These are phyloP conservation scores for Candida dendrica DNA, from an alignment of 805 yeast species.

Conservation along the genomic window DNA sequence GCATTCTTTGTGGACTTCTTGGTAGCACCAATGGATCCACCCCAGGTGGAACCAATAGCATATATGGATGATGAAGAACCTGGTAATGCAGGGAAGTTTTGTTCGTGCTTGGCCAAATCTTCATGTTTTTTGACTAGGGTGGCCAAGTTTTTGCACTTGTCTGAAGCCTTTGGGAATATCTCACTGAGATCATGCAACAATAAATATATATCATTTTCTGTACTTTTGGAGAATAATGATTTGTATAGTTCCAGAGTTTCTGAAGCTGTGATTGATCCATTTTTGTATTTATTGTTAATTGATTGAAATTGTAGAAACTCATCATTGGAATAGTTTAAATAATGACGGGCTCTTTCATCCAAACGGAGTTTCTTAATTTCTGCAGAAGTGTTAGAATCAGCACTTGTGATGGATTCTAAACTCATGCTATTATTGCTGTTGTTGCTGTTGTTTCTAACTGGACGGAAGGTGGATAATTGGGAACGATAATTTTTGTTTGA, in stretches of 20 bases:
- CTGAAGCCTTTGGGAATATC: constrained; percentile 40
- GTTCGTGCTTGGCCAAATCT: constrained; percentile 21
- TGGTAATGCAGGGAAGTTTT: constrained; percentile 44
- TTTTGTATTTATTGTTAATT: constrained; percentile 40
- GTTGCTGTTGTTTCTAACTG: constrained; percentile 11
- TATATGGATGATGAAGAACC: constrained; percentile 18
- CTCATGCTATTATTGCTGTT: constrained; percentile 7
- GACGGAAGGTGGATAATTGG: constrained; percentile 54
- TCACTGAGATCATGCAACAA: constrained; percentile 57
- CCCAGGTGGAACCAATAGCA: constrained; percentile 24
- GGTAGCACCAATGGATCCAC: constrained; percentile 7
- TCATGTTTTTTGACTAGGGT: constrained; percentile 20
- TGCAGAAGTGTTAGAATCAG: constrained; percentile 29
- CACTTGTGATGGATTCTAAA: constrained; percentile 3
- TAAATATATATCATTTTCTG: constrained; percentile 45
- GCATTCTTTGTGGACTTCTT: constrained; percentile 11
- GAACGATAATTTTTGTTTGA: constrained; percentile 34
- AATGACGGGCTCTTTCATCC: constrained; percentile 82
- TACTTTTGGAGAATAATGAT: constrained; percentile 34
- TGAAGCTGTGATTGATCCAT: constrained; percentile 37
- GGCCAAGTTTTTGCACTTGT: constrained; percentile 32
- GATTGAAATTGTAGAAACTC: constrained; percentile 41
- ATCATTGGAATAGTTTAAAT: constrained; percentile 46
- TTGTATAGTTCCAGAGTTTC: constrained; percentile 42
- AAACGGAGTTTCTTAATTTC: constrained; percentile 50